phyloP scores from a whole-genome alignment of 768 basidiomycete genomes.

The Rhizopogon roseolus region DNA sequence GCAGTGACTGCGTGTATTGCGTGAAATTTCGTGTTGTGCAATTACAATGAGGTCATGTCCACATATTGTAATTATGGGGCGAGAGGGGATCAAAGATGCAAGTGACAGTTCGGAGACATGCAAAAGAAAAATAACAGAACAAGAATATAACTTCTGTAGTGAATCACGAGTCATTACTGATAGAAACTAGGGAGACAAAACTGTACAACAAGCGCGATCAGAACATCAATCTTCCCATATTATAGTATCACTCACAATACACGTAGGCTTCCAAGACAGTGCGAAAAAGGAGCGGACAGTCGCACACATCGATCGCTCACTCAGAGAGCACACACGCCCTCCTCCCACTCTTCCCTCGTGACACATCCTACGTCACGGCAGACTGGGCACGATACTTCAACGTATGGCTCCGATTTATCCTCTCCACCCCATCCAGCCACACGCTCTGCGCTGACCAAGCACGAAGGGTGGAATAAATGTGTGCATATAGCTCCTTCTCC shows the following conservation, averaged over 20 bases:
- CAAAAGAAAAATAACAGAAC: too few species aligned
- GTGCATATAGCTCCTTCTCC: slow-evolving; percentile 37
- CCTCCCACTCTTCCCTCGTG: slow-evolving; percentile 56
- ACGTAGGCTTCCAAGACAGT: background rate
- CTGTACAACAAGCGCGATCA: background rate
- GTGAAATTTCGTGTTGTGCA: too few species aligned
- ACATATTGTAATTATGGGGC: too few species aligned
- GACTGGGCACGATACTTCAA: slow-evolving; percentile 73
- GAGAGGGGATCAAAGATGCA: too few species aligned
- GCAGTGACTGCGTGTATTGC: too few species aligned
- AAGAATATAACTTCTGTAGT: background rate
- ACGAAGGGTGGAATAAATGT: slow-evolving; percentile 70
- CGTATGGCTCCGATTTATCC: slow-evolving; percentile 31
- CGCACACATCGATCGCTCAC: background rate
- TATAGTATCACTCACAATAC: background rate
- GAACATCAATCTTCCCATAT: background rate
- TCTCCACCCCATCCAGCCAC: slow-evolving; percentile 58
- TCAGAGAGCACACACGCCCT: slow-evolving; percentile 33
- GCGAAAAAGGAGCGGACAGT: background rate
- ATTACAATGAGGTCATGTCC: too few species aligned
- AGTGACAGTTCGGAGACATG: too few species aligned
- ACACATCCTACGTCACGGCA: slow-evolving; percentile 64
- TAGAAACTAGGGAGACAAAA: background rate
- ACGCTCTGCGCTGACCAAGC: slow-evolving; percentile 65
- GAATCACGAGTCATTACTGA: background rate